Evolutionary conservation across 163 green algal genomes (phyloP), one percentile per base, ranked within the genome.

Genomic region (Chloroidium sp.): DNA sequence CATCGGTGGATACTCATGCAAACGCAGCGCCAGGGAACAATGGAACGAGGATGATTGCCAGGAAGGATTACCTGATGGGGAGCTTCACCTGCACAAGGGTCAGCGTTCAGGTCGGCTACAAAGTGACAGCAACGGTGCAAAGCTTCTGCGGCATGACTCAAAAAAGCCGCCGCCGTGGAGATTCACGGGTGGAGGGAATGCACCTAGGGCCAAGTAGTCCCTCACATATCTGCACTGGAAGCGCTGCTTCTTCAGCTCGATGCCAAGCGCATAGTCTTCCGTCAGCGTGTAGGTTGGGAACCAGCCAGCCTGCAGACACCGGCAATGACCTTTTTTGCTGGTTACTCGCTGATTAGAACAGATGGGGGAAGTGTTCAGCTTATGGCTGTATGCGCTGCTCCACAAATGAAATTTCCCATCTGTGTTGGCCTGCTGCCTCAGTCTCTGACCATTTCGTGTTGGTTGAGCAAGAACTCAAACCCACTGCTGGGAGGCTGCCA

Each of bases 221-320:
- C 86, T 13, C 67, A 92, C 79, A 67, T 86, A 88, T 75, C 82
- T 75, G 68, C 84, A 84, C 76, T 90, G 87, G 86, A 86, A 92
- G n/a, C 67, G 60, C 10, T 82, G 81, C 81, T 85, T 87, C 80
- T 89, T 90, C 62, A 92, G 82, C 85, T 92, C 87, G 72, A 92
- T 91, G 83, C 89, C 89, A 36, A 92, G 83, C 13, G 87, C 89
- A 86, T 87, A 92, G 82, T 92, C 89, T 80, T 92, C 89, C 13
- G 89, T 91, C 79, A 92, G 83, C 8, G 87, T 92, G 87, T 87
- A 91, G 64, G 90, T 87, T 4, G 89, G 89, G 36, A 85, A 89
- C 79, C 83, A 90, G 72, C 86, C 89, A 0, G 80, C 89, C 80
- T 92, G 80, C 69, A 79, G 77, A 8, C 36, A 36, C 36, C 36